A percentile compares a stretch with the other conserved stretches of the same genome.
phyloP scores from a whole-genome alignment of 2,329 filamentous ascomycete species.

The Madurella fahalii region DNA sequence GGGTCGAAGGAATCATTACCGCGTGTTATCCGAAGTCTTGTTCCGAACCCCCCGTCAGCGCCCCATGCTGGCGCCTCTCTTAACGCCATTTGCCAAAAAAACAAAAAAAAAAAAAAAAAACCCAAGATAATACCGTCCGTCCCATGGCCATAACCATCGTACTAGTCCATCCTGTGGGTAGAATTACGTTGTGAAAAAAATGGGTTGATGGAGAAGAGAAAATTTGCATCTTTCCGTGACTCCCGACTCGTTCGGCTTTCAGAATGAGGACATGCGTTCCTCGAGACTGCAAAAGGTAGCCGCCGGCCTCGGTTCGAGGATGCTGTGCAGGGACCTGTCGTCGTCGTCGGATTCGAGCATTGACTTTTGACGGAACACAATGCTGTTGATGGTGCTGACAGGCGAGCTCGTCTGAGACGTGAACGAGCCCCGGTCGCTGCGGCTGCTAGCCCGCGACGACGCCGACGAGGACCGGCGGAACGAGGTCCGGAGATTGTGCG shows the following conservation, averaged over 20 bases:
- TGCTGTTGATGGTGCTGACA: constrained; percentile 51
- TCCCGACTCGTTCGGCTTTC: neutral
- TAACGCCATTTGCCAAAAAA: constrained; percentile 5
- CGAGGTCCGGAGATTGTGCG: constrained; percentile 46
- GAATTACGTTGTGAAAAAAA: constrained; percentile 14
- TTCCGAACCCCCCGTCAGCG: neutral
- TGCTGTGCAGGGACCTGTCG: constrained; percentile 35
- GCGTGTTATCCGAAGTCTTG: neutral
- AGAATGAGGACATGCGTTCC: constrained; percentile 51
- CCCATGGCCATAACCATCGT: neutral
- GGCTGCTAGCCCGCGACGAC: constrained; percentile 40
- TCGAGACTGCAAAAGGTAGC: constrained; percentile 62
- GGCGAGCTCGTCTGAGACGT: constrained; percentile 42
- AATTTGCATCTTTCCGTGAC: too few species aligned
- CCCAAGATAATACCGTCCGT: neutral
- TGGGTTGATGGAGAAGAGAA: neutral
- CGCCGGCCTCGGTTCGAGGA: constrained; percentile 59
- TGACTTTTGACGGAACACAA: constrained; percentile 55
- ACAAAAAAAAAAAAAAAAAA: constrained; percentile 1
- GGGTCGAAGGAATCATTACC: constrained; percentile 3
- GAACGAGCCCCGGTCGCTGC: constrained; percentile 40
- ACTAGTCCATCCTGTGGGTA: neutral
- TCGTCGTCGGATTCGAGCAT: constrained; percentile 54
- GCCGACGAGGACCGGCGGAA: constrained; percentile 50
- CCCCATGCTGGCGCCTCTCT: too few species aligned